Evolutionary conservation across 306 rosid genomes (phyloP), one percentile per base, ranked within the genome.

Genomic region (Prosopis cineraria): DNA sequence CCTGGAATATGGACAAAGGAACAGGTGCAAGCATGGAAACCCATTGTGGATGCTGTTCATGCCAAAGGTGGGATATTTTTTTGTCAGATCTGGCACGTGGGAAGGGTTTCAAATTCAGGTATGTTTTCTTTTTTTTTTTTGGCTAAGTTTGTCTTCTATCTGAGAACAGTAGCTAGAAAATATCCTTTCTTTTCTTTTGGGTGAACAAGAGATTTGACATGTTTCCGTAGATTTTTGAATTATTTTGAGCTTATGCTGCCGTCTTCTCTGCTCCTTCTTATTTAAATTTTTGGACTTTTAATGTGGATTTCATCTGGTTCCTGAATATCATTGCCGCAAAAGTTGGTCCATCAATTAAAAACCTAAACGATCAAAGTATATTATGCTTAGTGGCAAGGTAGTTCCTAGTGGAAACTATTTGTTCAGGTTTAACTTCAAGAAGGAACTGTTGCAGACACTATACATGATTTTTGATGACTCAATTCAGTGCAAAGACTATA

Each of bases 41-140:
- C 53, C 22, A 47, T 47, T 47, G 53, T 47, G 53, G 22, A 47
- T 47, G 20, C 53, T 47, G 53, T 47, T 47, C 53, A 47, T 47
- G 53, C 20, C 20, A 2, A 47, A 47, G 53, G 53, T 16, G 53
- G 53, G 16, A 16, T 47, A 5, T 47, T 47, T 6, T 47, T 47
- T 6, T 47, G 58, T 50, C 25, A 50, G 58, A 50, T 50, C 25
- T 7, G 58, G 58, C 58, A 50, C 17, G 58, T 50, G 24, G 58
- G 58, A 50, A 50, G 58, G 58, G 58, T 50, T 50, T 50, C 58
- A n/a, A 50, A 50, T 50, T n/a, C 58, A 50, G 58, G 58, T 50
- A 50, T n/a, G n/a, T n/a, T n/a, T n/a, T n/a, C n/a, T n/a, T n/a
- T n/a, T n/a, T n/a, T 7, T 20, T 50, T 50, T n/a, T 7, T 7